A percentile compares a stretch with the other conserved stretches of the same genome.
Conservation (phyloP, 805 yeast species). For the Suhomyces tanzawaensis region DNA sequence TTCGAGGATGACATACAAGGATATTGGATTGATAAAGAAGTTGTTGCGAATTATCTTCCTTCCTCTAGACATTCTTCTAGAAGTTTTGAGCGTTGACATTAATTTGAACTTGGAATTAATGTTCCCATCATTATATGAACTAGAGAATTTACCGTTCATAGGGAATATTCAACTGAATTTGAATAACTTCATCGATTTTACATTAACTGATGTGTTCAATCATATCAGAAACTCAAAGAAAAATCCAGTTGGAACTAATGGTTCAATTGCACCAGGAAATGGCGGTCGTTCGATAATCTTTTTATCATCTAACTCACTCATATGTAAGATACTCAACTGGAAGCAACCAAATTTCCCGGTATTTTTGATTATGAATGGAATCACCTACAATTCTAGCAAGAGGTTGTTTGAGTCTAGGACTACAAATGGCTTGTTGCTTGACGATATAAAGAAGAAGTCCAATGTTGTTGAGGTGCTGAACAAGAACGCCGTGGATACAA, state of each 20-base stretch:
- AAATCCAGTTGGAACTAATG: constrained; percentile 10
- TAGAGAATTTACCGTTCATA: constrained; percentile 38
- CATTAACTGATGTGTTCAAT: constrained; percentile 68
- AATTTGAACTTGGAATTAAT: constrained; percentile 73
- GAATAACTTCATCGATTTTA: constrained; percentile 72
- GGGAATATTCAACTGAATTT: constrained; percentile 49
- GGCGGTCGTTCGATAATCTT: constrained; percentile 66
- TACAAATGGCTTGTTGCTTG: constrained; percentile 40
- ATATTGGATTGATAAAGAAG: constrained; percentile 40
- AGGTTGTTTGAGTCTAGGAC: constrained; percentile 38
- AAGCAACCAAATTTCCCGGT: constrained; percentile 98
- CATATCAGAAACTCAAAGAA: constrained; percentile 56
- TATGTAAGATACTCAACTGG: constrained; percentile 96
- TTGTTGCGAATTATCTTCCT: constrained; percentile 50
- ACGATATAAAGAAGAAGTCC: constrained; percentile 21
- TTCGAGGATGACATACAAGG: constrained; percentile 34
- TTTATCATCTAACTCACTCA: constrained; percentile 80
- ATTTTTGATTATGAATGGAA: constrained; percentile 76
- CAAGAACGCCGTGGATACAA: constrained; percentile 19
- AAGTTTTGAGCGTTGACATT: constrained; percentile 53
- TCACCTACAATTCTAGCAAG: constrained; percentile 31
- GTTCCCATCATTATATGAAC: constrained; percentile 61
- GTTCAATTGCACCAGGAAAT: constrained; percentile 1
- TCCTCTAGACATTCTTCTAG: constrained; percentile 59
- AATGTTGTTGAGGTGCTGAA: constrained; percentile 34